phyloP scores from a whole-genome alignment of 2,329 filamentous ascomycete species.

The Alternaria angustiovoidea region DNA sequence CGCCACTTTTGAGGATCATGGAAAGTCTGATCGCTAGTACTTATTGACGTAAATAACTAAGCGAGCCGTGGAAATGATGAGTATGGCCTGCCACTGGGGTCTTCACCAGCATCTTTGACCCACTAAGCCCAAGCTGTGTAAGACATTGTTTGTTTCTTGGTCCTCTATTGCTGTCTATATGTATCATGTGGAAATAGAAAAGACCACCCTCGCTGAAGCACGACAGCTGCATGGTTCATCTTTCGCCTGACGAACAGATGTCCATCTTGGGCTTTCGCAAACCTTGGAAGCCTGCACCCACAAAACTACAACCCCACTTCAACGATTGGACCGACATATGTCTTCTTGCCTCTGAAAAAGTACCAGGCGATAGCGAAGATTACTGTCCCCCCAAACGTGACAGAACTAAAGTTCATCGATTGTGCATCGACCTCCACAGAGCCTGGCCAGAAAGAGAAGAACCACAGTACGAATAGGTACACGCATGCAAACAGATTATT shows the following conservation, averaged over 20 bases:
- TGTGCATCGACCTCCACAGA: conserved; percentile 5
- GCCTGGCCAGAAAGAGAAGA: conserved; percentile 29
- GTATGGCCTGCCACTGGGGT: no score
- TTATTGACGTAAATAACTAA: not conserved
- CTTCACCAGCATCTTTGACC: not conserved
- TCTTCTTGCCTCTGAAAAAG: conserved; percentile 17
- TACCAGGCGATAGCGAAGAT: conserved; percentile 19
- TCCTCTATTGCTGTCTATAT: not conserved
- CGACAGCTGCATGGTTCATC: not conserved
- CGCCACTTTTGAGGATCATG: no score
- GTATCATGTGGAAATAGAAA: not conserved
- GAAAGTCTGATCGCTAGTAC: not conserved
- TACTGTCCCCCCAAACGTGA: conserved; percentile 24
- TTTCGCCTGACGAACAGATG: not conserved
- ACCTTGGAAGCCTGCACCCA: not conserved
- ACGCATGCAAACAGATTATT: conserved; percentile 17
- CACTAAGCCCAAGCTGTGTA: not conserved
- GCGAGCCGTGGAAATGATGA: not conserved
- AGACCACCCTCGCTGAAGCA: not conserved
- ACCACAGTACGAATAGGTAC: conserved; percentile 20
- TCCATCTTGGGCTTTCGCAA: not conserved
- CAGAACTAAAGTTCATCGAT: conserved; percentile 29
- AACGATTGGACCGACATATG: conserved; percentile 29
- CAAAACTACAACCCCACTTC: conserved; percentile 10
- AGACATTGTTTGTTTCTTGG: not conserved